Evolutionary conservation across 345 rosid genomes (phyloP), one percentile per base, ranked within the genome.

Genomic region (Xanthoceras sorbifolium): DNA sequence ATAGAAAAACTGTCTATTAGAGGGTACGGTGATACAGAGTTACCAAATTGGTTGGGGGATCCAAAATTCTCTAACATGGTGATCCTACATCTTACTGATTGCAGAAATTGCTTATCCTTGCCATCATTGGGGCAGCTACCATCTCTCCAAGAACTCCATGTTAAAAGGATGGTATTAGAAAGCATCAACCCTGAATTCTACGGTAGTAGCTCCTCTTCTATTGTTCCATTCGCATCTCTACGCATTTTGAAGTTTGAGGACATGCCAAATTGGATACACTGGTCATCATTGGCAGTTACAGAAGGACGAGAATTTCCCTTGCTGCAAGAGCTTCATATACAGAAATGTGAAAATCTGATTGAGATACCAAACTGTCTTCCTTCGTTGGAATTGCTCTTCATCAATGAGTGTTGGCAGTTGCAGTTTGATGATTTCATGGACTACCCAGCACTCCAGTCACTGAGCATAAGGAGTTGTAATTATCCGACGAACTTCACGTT

Each of bases 81-180:
- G 11, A 54, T 73, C 22, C 73, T 73, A 44, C 63, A 54, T 59
- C 72, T 86, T 60, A 76, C 29, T 11, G 81, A 80, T 5, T 83
- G 83, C 75, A 64, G 42, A 62, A 79, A 79, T 66, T 82, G 89
- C 70, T 46, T 67, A 38, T 79, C 74, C 15, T 79, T 84, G 79
- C 85, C 89, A 29, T 74, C 82, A 40, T 40, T 86, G 2, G 89
- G 89, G 34, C 83, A 77, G 57, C 77, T 86, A 46, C 66, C 85
- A 26, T 74, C 80, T 71, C 87, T 86, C 28, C 73, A 77, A 78
- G 73, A 84, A 18, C 86, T 86, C 28, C 25, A 44, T 64, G 79
- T 86, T 44, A 67, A 76, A 18, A 62, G 76, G 60, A 81, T 86
- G 75, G n/a, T 20, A 1, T 34, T 86, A 9, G 61, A 36, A 54